phyloP scores from a whole-genome alignment of 495 filamentous ascomycete genomes.

The Hypoxylon cercidicola region DNA sequence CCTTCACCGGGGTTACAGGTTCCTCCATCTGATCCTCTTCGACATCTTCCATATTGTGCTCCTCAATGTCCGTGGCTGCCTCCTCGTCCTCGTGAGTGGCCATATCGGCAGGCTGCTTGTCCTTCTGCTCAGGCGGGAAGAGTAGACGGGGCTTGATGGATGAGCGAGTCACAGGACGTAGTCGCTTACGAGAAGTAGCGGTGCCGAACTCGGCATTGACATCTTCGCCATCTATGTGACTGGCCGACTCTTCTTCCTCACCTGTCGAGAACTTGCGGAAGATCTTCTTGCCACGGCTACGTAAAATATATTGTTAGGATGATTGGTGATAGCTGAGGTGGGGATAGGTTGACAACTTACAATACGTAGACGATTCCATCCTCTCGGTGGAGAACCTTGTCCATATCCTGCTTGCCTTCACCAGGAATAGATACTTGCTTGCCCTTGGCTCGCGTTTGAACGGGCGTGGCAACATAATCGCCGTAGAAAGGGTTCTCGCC shows the following conservation, averaged over 20 bases:
- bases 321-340: constrained; percentile 11
- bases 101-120: constrained; percentile 57
- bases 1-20: constrained; percentile 50
- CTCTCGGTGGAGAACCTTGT: constrained; percentile 70
- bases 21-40: constrained; percentile 63
- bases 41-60: constrained; percentile 62
- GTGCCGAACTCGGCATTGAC: constrained; percentile 57
- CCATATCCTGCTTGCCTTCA: constrained; percentile 65
- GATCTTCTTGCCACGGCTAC: constrained; percentile 88
- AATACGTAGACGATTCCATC: constrained; percentile 89
- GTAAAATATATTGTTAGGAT: constrained; percentile 39
- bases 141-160: constrained; percentile 86
- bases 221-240: constrained; percentile 47
- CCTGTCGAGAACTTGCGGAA: constrained; percentile 70
- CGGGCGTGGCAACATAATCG: constrained; percentile 43
- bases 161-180: constrained; percentile 72
- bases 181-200: constrained; percentile 57
- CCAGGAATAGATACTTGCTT: constrained; percentile 60
- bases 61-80: constrained; percentile 59
- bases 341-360: constrained; percentile 67
- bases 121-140: constrained; percentile 71
- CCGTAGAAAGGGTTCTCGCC: constrained; percentile 82
- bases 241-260: constrained; percentile 40
- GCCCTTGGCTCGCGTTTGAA: constrained; percentile 56
- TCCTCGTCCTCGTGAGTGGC: constrained; percentile 67